Conservation (phyloP, 345 rosid species). For the Isatis tinctoria region DNA sequence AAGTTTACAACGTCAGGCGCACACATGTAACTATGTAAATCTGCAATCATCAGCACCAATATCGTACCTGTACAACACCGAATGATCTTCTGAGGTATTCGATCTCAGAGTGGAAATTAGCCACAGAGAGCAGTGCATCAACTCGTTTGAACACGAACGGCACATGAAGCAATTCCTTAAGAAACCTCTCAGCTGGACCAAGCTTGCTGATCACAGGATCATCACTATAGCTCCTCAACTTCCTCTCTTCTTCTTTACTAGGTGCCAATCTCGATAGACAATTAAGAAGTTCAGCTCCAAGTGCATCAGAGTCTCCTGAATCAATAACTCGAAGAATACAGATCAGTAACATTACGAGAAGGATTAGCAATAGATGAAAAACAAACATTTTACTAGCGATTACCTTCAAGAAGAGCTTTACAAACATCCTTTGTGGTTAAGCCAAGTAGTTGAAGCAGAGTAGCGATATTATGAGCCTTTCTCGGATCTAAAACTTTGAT, state of each 20-base stretch:
- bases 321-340: background rate
- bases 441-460: conserved; percentile 67
- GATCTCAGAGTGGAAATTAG: conserved; percentile 1
- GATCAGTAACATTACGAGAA: background rate
- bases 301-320: conserved; percentile 68
- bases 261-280: conserved; percentile 80
- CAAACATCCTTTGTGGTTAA: conserved; percentile 87
- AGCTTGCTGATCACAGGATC: conserved; percentile 49
- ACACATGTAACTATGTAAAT: background rate
- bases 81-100: conserved; percentile 7
- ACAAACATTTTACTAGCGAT: background rate
- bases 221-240: conserved; percentile 61
- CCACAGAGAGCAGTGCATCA: conserved; percentile 22
- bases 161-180: conserved; percentile 28
- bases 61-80: conserved; percentile 4
- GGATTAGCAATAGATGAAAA: background rate
- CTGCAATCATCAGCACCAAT: background rate
- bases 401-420: conserved; percentile 92
- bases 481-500: conserved; percentile 73
- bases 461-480: conserved; percentile 85
- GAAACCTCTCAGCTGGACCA: conserved; percentile 28
- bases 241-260: conserved; percentile 75
- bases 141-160: conserved; percentile 21
- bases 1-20: background rate
- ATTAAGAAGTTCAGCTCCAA: conserved; percentile 87